Conservation (phyloP, 805 yeast species). For the Nakazawaea pomicola region DNA sequence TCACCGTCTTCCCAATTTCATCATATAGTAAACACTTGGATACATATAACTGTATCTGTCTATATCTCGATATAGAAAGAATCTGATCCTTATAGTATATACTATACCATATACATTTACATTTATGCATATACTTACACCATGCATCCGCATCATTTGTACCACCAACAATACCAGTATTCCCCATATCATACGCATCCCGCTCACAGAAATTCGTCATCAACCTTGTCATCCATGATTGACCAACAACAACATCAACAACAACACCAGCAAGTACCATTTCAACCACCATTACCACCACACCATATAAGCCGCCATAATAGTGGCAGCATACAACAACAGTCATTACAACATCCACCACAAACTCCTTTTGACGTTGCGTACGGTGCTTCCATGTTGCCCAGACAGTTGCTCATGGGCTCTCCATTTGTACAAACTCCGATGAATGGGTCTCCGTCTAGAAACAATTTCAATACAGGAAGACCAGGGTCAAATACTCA, state of each 20-base stretch:
- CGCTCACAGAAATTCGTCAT: not conserved
- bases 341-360: conserved; percentile 27
- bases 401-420: conserved; percentile 53
- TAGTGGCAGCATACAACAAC: no score
- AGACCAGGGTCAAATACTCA: no score
- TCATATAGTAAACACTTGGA: no score
- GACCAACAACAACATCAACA: conserved; percentile 1
- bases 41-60: no score
- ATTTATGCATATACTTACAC: no score
- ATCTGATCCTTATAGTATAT: no score
- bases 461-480: conserved; percentile 8
- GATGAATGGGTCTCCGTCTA: conserved; percentile 15
- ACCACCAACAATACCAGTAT: conserved; percentile 5
- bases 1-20: no score
- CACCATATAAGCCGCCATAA: no score
- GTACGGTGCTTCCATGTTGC: conserved; percentile 58
- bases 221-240: conserved; percentile 2
- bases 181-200: conserved; percentile 1
- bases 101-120: no score
- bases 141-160: conserved; percentile 1
- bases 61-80: no score
- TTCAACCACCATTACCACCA: not conserved
- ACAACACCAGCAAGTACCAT: not conserved
- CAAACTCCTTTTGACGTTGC: conserved; percentile 55
- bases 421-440: conserved; percentile 54